A percentile compares a stretch with the other conserved stretches of the same genome.
These are phyloP conservation scores for Talaromyces verruculosus DNA, from an alignment of 2,329 filamentous ascomycete species.

Conservation along the genomic window DNA sequence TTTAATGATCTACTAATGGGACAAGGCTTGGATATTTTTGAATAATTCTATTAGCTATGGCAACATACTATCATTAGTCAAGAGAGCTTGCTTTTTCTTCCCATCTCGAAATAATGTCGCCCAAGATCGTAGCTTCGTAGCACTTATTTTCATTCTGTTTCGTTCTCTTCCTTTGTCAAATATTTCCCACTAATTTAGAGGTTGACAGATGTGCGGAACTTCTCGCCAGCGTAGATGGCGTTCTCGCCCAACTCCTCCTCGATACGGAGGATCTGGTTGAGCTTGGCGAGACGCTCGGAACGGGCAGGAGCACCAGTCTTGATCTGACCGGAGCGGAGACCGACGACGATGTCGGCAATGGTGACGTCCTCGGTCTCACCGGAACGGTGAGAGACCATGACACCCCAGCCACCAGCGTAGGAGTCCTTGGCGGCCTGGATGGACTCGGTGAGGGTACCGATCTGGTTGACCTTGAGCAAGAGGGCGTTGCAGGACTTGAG, in stretches of 20 bases:
- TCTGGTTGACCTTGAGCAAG: slow-evolving; percentile 99
- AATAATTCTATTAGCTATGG: slow-evolving; percentile 11
- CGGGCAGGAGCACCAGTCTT: slow-evolving; percentile 96
- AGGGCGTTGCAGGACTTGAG: slow-evolving; percentile 98
- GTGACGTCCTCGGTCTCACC: slow-evolving; percentile 99
- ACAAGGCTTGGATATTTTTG: background rate
- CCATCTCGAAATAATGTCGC: slow-evolving; percentile 7
- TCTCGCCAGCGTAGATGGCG: slow-evolving; percentile 85
- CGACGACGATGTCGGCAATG: slow-evolving; percentile 96
- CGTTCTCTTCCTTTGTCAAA: background rate
- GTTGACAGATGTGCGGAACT: slow-evolving; percentile 88
- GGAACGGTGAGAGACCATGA: slow-evolving; percentile 99
- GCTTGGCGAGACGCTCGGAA: slow-evolving; percentile 97
- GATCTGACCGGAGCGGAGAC: slow-evolving; percentile 95
- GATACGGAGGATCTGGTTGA: slow-evolving; percentile 99
- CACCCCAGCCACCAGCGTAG: slow-evolving; percentile 91
- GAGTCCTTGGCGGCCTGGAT: slow-evolving; percentile 99
- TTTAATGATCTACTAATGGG: background rate
- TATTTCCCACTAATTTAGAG: slow-evolving; percentile 58
- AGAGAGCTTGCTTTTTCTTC: slow-evolving; percentile 13
- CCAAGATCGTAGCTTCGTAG: slow-evolving; percentile 19
- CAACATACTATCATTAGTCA: slow-evolving; percentile 8
- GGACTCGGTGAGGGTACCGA: slow-evolving; percentile 96
- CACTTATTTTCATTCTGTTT: slow-evolving; percentile 10
- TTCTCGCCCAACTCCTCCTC: slow-evolving; percentile 96